Conservation (phyloP, 2,329 filamentous ascomycete species). For the Sphaerostilbella broomeana region DNA sequence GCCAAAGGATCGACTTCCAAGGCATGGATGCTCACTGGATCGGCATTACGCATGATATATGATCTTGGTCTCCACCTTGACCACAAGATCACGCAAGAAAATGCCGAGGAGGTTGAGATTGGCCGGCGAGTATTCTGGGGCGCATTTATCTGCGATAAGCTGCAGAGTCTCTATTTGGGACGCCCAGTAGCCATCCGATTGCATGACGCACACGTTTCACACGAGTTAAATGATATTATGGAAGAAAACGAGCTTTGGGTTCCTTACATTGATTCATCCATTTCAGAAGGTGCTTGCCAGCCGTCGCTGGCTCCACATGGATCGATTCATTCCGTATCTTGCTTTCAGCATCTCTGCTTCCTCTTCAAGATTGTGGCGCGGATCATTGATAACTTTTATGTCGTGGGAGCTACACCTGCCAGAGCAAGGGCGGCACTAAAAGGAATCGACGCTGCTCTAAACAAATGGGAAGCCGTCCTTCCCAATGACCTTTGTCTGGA, state of each 20-base stretch:
- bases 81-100: constrained; percentile 17
- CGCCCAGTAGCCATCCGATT: constrained; percentile 20
- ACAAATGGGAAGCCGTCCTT: too few species aligned
- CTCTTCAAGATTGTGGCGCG: too few species aligned
- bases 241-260: constrained; percentile 21
- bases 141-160: constrained; percentile 26
- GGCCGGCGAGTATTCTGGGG: constrained; percentile 28
- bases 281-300: too few species aligned
- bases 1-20: too few species aligned
- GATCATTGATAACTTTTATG: too few species aligned
- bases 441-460: too few species aligned
- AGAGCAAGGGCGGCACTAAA: too few species aligned
- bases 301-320: constrained; percentile 9
- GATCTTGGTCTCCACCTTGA: constrained; percentile 35
- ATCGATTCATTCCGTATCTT: constrained; percentile 22
- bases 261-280: too few species aligned
- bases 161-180: constrained; percentile 26
- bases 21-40: constrained; percentile 35
- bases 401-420: too few species aligned
- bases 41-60: constrained; percentile 35
- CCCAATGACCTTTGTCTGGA: too few species aligned
- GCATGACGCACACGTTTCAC: constrained; percentile 19
- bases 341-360: too few species aligned
- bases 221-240: constrained; percentile 17
- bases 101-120: constrained; percentile 24